Conservation (phyloP, 2,329 filamentous ascomycete genomes). For the Tolypocladium ophioglossoides region DNA sequence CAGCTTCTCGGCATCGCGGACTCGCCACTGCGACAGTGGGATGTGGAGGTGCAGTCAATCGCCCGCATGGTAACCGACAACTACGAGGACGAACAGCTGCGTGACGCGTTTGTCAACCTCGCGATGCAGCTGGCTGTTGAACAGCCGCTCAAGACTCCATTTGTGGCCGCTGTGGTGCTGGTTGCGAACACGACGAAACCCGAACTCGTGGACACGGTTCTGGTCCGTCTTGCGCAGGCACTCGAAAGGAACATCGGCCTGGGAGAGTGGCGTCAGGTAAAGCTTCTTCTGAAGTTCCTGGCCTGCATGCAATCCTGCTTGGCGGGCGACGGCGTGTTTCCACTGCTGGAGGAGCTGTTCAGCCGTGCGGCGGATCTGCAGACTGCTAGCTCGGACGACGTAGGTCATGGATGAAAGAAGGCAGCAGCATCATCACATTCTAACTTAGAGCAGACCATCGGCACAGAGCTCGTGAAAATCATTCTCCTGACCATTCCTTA, state of each 20-base stretch:
- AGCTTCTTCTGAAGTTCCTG: constrained; percentile 80
- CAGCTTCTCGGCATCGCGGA: constrained; percentile 75
- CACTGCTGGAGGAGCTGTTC: constrained; percentile 82
- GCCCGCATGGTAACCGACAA: constrained; percentile 71
- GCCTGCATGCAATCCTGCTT: constrained; percentile 75
- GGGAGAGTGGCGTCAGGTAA: constrained; percentile 83
- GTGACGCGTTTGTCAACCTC: constrained; percentile 61
- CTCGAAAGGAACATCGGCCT: constrained; percentile 57
- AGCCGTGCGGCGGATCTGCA: constrained; percentile 84
- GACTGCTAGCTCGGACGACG: constrained; percentile 86
- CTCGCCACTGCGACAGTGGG: constrained; percentile 64
- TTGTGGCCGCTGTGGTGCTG: constrained; percentile 74
- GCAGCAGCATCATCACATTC: not conserved
- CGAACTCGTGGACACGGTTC: constrained; percentile 61
- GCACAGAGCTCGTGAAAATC: constrained; percentile 88
- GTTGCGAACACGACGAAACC: constrained; percentile 68
- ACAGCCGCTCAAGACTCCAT: constrained; percentile 96
- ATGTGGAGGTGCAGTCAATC: constrained; percentile 67
- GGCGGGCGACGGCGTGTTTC: constrained; percentile 76
- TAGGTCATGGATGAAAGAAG: constrained; percentile 32
- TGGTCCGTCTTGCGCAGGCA: constrained; percentile 49
- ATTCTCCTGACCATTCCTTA: constrained; percentile 94
- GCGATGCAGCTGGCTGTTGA: constrained; percentile 70
- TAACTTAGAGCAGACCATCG: constrained; percentile 40
- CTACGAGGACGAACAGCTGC: constrained; percentile 74